Conservation (phyloP, 2,329 filamentous ascomycete genomes). For the Alternaria panax region DNA sequence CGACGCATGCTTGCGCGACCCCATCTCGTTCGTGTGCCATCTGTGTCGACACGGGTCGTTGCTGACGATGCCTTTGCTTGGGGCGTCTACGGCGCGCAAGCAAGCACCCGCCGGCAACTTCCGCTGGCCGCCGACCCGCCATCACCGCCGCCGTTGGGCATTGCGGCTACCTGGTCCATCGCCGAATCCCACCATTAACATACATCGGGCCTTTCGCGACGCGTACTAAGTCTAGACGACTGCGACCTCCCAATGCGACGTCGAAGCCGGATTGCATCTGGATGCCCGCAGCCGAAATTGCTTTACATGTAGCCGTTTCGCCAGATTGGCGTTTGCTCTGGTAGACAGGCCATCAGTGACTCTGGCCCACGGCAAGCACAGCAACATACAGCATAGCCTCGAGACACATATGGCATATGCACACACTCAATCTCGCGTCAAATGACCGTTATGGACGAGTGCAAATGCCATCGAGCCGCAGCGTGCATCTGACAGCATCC, state of each 20-base stretch:
- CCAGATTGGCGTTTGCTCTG: background rate
- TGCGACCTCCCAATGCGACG: conserved; percentile 29
- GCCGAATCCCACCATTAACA: conserved; percentile 14
- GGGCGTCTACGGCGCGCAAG: conserved; percentile 3
- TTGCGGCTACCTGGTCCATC: conserved; percentile 10
- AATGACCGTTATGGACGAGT: background rate
- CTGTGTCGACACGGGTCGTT: background rate
- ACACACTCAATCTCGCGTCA: background rate
- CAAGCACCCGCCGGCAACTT: conserved; percentile 2
- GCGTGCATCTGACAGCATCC: background rate
- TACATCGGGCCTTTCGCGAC: conserved; percentile 4
- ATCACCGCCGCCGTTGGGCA: conserved; percentile 10
- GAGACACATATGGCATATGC: background rate
- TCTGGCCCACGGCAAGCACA: background rate
- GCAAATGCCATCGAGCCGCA: background rate
- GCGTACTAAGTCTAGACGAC: background rate
- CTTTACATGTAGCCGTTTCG: background rate
- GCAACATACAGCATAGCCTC: background rate
- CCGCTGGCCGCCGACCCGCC: conserved; percentile 5
- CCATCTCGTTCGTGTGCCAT: background rate
- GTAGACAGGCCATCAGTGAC: background rate
- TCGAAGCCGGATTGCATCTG: conserved; percentile 1
- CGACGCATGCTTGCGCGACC: background rate
- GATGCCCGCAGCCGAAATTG: conserved; percentile 9
- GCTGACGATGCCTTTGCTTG: too few relatives aligned